Conservation (phyloP, 2,329 filamentous ascomycete genomes). For the Hypocrella siamensis region DNA sequence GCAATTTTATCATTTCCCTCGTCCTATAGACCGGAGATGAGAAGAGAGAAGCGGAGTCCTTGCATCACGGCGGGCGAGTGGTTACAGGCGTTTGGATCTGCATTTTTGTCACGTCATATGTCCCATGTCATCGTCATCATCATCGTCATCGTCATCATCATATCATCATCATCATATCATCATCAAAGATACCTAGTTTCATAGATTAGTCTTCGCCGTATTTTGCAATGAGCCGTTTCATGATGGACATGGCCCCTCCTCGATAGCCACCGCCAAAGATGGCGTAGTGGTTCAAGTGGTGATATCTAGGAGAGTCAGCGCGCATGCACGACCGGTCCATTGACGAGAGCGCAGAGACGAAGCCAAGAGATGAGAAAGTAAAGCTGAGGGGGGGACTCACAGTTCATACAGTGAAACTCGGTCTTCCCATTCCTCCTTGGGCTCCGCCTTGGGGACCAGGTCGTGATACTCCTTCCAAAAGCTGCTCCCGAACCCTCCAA, state of each 20-base stretch:
- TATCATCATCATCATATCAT: too few species aligned
- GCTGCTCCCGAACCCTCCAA: slow-evolving; percentile 61
- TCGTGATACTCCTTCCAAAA: slow-evolving; percentile 69
- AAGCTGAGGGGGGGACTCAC: slow-evolving; percentile 29
- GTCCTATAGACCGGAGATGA: too few species aligned
- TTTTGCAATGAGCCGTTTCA: slow-evolving; percentile 57
- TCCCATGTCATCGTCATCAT: not conserved
- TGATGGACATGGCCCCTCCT: slow-evolving; percentile 61
- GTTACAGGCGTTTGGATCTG: too few species aligned
- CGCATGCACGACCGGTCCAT: not conserved
- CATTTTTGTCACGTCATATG: too few species aligned
- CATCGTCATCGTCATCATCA: too few species aligned
- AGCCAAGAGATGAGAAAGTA: not conserved
- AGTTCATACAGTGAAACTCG: slow-evolving; percentile 68
- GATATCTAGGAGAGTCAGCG: slow-evolving; percentile 42
- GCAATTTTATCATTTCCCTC: too few species aligned
- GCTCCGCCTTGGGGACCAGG: slow-evolving; percentile 65
- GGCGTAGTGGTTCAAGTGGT: slow-evolving; percentile 78
- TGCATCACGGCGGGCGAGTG: too few species aligned
- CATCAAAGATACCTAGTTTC: too few species aligned
- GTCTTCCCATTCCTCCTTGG: slow-evolving; percentile 71
- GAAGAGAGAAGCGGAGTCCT: too few species aligned
- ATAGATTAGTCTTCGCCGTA: slow-evolving; percentile 38
- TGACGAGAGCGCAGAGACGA: not conserved
- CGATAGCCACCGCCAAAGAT: slow-evolving; percentile 73